Evolutionary conservation across 1,284 basidiomycete species (phyloP).

Genomic region (Inonotus hispidus): DNA sequence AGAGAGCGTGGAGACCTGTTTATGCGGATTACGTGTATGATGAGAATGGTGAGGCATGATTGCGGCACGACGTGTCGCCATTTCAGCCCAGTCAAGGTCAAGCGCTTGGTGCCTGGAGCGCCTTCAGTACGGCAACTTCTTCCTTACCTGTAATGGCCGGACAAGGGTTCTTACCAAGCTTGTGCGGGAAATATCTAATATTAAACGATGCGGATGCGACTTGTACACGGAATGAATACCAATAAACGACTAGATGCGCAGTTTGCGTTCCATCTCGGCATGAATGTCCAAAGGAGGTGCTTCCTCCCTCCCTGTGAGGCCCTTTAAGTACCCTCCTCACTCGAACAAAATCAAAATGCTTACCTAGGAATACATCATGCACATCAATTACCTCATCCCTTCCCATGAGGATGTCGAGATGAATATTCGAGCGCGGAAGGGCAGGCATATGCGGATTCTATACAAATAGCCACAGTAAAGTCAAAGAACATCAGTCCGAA

Average conservation of each 20-base stretch:
- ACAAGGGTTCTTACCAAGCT: no score
- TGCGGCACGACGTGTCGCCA: neutral
- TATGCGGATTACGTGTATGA: conserved; percentile 66
- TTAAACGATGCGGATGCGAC: neutral
- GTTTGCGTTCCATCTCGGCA: conserved; percentile 18
- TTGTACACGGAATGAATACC: neutral
- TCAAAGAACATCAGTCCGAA: neutral
- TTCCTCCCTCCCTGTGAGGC: conserved; percentile 1
- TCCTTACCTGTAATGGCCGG: neutral
- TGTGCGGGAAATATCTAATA: neutral
- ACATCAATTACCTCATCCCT: conserved; percentile 78
- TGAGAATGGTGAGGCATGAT: conserved; percentile 40
- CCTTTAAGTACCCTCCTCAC: neutral
- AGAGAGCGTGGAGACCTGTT: conserved; percentile 53
- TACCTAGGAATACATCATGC: conserved; percentile 69
- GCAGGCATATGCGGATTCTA: conserved; percentile 64
- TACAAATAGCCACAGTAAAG: neutral
- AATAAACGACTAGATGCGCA: conserved; percentile 13
- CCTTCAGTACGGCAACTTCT: no score
- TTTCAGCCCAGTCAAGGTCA: no score
- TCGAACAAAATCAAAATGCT: conserved; percentile 23
- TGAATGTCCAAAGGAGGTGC: conserved; percentile 17
- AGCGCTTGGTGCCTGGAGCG: no score
- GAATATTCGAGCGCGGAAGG: conserved; percentile 67
- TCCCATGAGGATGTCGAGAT: conserved; percentile 89